Evolutionary conservation across 371 early-diverging fungal species (phyloP).

Genomic region (Mortierella sp.): DNA sequence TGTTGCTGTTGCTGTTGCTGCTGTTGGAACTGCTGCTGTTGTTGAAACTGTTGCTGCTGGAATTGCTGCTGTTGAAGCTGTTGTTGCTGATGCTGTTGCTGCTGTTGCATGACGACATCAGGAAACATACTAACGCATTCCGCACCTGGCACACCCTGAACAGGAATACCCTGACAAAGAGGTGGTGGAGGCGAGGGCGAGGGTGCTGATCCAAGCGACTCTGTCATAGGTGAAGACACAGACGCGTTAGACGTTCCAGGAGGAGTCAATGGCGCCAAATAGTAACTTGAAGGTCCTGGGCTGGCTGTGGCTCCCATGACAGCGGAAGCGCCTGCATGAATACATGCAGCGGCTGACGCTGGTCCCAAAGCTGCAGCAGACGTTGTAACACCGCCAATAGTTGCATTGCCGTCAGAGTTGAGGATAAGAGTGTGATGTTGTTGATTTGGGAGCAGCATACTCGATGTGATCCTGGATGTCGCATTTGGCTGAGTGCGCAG

Average conservation of each 20-base stretch:
- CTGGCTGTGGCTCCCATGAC: conserved; percentile 27
- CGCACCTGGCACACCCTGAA: not conserved
- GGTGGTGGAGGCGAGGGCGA: conserved; percentile 53
- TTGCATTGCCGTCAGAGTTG: conserved; percentile 16
- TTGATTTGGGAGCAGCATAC: conserved; percentile 33
- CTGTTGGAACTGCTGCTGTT: conserved; percentile 23
- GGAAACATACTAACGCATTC: conserved; percentile 20
- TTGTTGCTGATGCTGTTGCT: conserved; percentile 13
- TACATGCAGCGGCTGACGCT: conserved; percentile 29
- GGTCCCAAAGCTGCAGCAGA: conserved; percentile 25
- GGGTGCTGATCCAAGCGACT: conserved; percentile 42
- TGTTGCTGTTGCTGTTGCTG: conserved; percentile 27
- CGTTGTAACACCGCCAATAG: conserved; percentile 15
- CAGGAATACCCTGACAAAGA: conserved; percentile 14
- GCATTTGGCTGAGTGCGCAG: conserved; percentile 50
- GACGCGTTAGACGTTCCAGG: conserved; percentile 47
- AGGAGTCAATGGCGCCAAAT: conserved; percentile 54
- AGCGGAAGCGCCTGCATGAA: conserved; percentile 35
- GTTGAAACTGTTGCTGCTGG: conserved; percentile 13
- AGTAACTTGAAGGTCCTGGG: conserved; percentile 34
- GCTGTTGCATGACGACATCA: conserved; percentile 17
- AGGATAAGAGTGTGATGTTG: conserved; percentile 17
- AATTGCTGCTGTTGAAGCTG: conserved; percentile 6
- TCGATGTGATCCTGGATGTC: conserved; percentile 46
- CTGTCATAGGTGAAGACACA: conserved; percentile 41